Evolutionary conservation across 495 filamentous ascomycete genomes (phyloP).

Genomic region (Penicillium nucicola): DNA sequence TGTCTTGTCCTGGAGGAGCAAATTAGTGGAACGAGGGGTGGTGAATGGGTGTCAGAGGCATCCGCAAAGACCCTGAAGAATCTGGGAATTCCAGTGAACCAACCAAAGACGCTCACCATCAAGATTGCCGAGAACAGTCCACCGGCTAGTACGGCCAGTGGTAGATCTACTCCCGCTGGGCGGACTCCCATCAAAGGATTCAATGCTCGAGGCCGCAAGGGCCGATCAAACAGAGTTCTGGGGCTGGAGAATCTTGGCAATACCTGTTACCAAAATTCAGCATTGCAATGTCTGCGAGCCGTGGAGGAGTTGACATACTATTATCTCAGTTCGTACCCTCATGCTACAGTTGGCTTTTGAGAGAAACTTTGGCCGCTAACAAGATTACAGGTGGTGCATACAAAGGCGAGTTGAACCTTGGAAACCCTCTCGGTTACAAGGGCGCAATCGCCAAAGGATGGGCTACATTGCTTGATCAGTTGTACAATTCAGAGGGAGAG

Average conservation of each 20-base stretch:
- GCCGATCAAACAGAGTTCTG: constrained; percentile 49
- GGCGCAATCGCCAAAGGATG: constrained; percentile 83
- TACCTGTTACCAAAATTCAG: constrained; percentile 99
- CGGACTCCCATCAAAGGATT: constrained; percentile 28
- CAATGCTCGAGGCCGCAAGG: constrained; percentile 59
- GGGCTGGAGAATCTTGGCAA: constrained; percentile 91
- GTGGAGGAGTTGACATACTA: constrained; percentile 90
- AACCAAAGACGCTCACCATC: constrained; percentile 29
- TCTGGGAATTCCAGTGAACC: constrained; percentile 38
- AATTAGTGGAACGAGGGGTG: constrained; percentile 50
- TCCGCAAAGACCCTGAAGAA: constrained; percentile 38
- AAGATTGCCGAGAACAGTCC: constrained; percentile 38
- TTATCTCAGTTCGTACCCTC: constrained; percentile 61
- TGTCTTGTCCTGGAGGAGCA: constrained; percentile 77
- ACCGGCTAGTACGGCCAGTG: constrained; percentile 33
- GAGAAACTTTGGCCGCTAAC: constrained; percentile 7
- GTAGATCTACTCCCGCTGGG: constrained; percentile 63
- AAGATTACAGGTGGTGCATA: constrained; percentile 56
- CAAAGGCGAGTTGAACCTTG: constrained; percentile 73
- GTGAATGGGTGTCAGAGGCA: constrained; percentile 62
- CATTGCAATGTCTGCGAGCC: constrained; percentile 86
- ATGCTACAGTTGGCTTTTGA: not conserved
- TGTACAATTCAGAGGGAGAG: constrained; percentile 56
- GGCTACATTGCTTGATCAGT: constrained; percentile 64
- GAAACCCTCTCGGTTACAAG: constrained; percentile 78